Conservation (phyloP, 2,329 filamentous ascomycete species). For the Phialophora macrospora region DNA sequence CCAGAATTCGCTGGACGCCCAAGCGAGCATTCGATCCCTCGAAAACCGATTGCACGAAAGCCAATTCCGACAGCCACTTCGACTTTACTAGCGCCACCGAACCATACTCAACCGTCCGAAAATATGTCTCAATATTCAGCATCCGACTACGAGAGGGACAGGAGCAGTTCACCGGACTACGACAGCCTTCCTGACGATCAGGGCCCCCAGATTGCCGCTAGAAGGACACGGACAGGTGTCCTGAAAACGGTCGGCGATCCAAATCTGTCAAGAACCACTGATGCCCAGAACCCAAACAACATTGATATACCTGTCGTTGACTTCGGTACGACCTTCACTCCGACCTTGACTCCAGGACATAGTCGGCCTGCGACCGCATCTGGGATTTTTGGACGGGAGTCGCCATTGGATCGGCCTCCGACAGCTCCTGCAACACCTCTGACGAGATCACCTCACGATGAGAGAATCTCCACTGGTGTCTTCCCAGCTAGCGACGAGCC, state of each 20-base stretch:
- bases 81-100: slow-evolving; percentile 17
- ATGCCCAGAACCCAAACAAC: slow-evolving; percentile 44
- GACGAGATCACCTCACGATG: slow-evolving; percentile 18
- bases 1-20: slow-evolving; percentile 34
- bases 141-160: slow-evolving; percentile 62
- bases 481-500: slow-evolving; percentile 22
- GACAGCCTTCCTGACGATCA: slow-evolving; percentile 67
- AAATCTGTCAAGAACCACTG: slow-evolving; percentile 51
- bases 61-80: slow-evolving; percentile 30
- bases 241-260: slow-evolving; percentile 69
- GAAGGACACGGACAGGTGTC: slow-evolving; percentile 74
- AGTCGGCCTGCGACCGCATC: slow-evolving; percentile 62
- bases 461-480: slow-evolving; percentile 18
- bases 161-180: slow-evolving; percentile 74
- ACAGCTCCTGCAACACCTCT: slow-evolving; percentile 28
- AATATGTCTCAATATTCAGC: slow-evolving; percentile 32
- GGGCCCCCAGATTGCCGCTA: slow-evolving; percentile 46
- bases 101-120: slow-evolving; percentile 46
- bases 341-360: slow-evolving; percentile 56
- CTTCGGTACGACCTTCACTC: slow-evolving; percentile 82
- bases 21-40: slow-evolving; percentile 50
- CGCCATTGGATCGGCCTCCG: slow-evolving; percentile 26
- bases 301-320: slow-evolving; percentile 72
- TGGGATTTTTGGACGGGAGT: slow-evolving; percentile 46
- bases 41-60: slow-evolving; percentile 59